Evolutionary conservation across 305 asterid genomes (phyloP), one percentile per base, ranked within the genome.

Genomic region (Caryopteris hybrid): DNA sequence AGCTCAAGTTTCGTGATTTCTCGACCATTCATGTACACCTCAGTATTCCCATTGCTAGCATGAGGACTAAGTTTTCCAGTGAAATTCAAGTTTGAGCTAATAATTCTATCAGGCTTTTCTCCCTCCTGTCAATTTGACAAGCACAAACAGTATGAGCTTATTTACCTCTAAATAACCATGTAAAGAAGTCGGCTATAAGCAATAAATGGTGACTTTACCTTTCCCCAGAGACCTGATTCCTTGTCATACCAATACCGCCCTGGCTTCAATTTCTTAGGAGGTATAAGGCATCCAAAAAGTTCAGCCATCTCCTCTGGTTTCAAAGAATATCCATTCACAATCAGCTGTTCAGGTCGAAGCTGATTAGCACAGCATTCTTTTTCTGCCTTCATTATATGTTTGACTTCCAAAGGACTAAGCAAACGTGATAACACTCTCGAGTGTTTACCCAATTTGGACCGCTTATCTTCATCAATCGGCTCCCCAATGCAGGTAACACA

Each of bases 151-250:
- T 70, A 71, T 79, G 42, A 78, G 73, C 60, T 36, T 42, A 69
- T 61, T 45, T 65, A 68, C 62, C 39, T 67, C 22, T 53, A 17
- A 52, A 29, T 2, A 29, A 50, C 20, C 14, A 9, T 9, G 61
- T 2, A 53, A 23, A 45, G 13, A 31, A 33, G 4, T 27, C 42
- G 27, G 50, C 45, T 42, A 42, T 17, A 72, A 27, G 21, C 36
- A 61, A 74, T 21, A 47, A 55, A 47, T 14, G 18, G 11, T 8
- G 13, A 25, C n/a, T n/a, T 33, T 38, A 93, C 99, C 99, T 84
- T 82, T 78, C 99, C 99, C 97, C 97, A 93, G 38, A 82, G 76
- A 50, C 99, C 99, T 0, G 97, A 93, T 78, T 93, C 99, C 73
- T 93, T 93, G 74, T 93, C 99, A 71, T 93, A 93, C 99, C 96